These are phyloP conservation scores for Ophiosphaerella herpotricha DNA, from an alignment of 2,329 filamentous ascomycete genomes.

Conservation along the genomic window DNA sequence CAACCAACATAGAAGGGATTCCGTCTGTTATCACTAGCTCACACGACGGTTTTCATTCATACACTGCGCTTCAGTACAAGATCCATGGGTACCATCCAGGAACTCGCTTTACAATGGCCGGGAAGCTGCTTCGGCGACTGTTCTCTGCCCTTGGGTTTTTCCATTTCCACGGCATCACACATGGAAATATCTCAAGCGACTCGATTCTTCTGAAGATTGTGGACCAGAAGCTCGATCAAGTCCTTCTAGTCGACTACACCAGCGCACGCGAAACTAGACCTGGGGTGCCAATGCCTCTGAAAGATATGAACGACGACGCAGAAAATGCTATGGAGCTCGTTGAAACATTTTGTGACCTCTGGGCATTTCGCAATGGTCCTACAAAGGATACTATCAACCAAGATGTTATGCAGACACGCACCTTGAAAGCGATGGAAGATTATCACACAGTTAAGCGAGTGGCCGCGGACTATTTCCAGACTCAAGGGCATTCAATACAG, in stretches of 20 bases:
- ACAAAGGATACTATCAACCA: conserved; percentile 5
- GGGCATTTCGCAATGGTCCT: conserved; percentile 18
- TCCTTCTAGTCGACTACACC: conserved; percentile 22
- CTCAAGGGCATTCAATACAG: conserved; percentile 1
- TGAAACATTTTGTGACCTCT: conserved; percentile 23
- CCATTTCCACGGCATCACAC: conserved; percentile 17
- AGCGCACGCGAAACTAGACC: not conserved
- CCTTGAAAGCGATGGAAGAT: conserved; percentile 7
- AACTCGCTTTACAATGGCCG: conserved; percentile 15
- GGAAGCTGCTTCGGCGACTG: conserved; percentile 14
- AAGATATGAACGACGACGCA: conserved; percentile 13
- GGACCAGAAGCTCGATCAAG: conserved; percentile 1
- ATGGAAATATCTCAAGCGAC: conserved; percentile 10
- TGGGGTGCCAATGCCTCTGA: conserved; percentile 5
- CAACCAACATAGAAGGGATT: conserved; percentile 7
- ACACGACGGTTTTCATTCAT: conserved; percentile 15
- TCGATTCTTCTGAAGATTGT: conserved; percentile 15
- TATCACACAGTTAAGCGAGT: conserved; percentile 11
- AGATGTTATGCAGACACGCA: conserved; percentile 6
- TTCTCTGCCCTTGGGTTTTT: conserved; percentile 20
- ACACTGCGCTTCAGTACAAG: conserved; percentile 4
- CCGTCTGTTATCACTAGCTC: conserved; percentile 19
- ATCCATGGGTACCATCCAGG: conserved; percentile 15
- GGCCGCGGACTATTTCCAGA: conserved; percentile 9
- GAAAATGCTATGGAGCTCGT: conserved; percentile 15